A percentile compares a stretch with the other conserved stretches of the same genome.
Evolutionary conservation across 345 rosid genomes (phyloP).

Genomic region (Pistacia vera): DNA sequence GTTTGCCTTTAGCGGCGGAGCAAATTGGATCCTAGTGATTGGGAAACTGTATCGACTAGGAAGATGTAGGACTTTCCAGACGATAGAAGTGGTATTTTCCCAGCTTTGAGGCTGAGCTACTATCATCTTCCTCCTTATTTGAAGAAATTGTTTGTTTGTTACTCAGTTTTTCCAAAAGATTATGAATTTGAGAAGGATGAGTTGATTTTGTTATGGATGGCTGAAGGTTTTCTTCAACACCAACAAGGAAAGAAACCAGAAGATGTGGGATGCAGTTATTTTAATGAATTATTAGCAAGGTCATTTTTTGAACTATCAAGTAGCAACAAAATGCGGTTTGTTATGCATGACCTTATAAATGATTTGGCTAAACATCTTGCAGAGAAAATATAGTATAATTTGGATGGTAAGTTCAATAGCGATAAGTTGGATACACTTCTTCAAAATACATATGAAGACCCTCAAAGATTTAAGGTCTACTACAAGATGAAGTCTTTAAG

Average conservation of each 20-base stretch:
- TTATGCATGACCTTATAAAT: conserved; percentile 15
- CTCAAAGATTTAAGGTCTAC: too few species aligned
- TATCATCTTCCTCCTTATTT: conserved; percentile 3
- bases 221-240: conserved; percentile 7
- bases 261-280: neutral
- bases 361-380: too few species aligned
- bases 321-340: neutral
- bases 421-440: too few species aligned
- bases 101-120: conserved; percentile 15
- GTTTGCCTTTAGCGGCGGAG: conserved; percentile 12
- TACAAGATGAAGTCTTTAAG: too few species aligned
- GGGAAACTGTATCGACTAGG: conserved; percentile 6
- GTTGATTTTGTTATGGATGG: conserved; percentile 14
- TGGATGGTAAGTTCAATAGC: too few species aligned
- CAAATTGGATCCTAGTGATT: neutral
- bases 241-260: neutral
- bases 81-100: neutral
- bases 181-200: conserved; percentile 1
- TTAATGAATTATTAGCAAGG: neutral
- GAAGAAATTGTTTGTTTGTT: conserved; percentile 2
- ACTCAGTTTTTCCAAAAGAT: neutral
- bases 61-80: neutral
- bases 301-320: conserved; percentile 6
- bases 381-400: too few species aligned
- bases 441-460: too few species aligned